phyloP scores from a whole-genome alignment of 2,329 filamentous ascomycete genomes.

The Aspergillus ochraceoroseus region DNA sequence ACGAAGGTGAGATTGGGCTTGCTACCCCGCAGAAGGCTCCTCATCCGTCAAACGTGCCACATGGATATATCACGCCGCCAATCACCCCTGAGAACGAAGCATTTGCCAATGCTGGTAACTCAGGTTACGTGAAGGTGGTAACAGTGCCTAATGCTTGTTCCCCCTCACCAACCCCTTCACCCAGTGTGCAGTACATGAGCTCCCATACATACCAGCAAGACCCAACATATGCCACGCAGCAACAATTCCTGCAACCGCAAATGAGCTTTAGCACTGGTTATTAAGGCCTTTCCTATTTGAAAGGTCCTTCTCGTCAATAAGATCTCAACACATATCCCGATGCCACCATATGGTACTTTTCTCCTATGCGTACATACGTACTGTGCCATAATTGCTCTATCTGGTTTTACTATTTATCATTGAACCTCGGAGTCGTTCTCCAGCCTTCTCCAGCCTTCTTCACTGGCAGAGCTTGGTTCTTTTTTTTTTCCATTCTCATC shows the following conservation, averaged over 20 bases:
- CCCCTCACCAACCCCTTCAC: conserved; percentile 36
- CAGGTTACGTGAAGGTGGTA: conserved; percentile 30
- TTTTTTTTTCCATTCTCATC: conserved; percentile 13
- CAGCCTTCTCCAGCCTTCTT: conserved; percentile 12
- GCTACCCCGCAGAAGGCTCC: conserved; percentile 41
- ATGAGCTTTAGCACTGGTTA: conserved; percentile 35
- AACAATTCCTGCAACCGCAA: conserved; percentile 33
- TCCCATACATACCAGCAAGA: conserved; percentile 37
- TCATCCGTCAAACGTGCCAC: conserved; percentile 33
- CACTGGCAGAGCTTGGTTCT: conserved; percentile 9
- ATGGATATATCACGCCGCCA: conserved; percentile 47
- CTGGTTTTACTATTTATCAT: conserved; percentile 16
- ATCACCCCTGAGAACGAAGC: conserved; percentile 46
- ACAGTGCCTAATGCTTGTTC: conserved; percentile 31
- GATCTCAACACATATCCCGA: conserved; percentile 12
- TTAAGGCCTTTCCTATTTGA: conserved; percentile 18
- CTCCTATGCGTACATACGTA: conserved; percentile 6
- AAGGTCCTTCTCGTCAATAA: conserved; percentile 5
- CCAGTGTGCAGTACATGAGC: conserved; percentile 36
- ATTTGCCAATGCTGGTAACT: conserved; percentile 36
- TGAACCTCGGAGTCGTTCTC: conserved; percentile 12
- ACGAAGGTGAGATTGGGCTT: conserved; percentile 40
- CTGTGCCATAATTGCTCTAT: conserved; percentile 17
- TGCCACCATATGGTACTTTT: conserved; percentile 6
- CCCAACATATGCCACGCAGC: conserved; percentile 33